Conservation (phyloP, 2,329 filamentous ascomycete genomes). For the Neurospora crassa region DNA sequence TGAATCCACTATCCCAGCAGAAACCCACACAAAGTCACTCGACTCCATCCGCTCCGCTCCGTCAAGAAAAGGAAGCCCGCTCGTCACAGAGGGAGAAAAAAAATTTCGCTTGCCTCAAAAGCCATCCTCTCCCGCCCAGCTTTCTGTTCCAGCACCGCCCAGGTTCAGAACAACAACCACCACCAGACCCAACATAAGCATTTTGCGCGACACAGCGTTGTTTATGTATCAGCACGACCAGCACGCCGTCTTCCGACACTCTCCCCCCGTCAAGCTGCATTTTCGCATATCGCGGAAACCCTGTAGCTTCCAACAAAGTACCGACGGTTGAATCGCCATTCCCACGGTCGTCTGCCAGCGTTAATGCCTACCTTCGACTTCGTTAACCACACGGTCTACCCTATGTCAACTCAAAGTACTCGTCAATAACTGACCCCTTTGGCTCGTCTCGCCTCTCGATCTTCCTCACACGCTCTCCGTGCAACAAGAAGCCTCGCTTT, state of each 20-base stretch:
- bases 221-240: constrained; percentile 99
- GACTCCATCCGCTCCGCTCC: not conserved
- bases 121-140: not conserved
- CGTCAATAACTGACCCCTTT: constrained; percentile 44
- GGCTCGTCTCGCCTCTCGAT: constrained; percentile 31
- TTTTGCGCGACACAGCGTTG: constrained; percentile 41
- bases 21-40: not conserved
- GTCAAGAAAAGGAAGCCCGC: constrained; percentile 1
- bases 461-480: constrained; percentile 10
- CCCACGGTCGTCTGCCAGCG: constrained; percentile 29
- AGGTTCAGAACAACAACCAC: constrained; percentile 1
- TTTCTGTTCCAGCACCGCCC: constrained; percentile 1
- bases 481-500: constrained; percentile 22
- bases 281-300: constrained; percentile 94
- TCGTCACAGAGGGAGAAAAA: constrained; percentile 11
- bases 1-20: constrained; percentile 1
- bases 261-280: constrained; percentile 90
- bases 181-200: constrained; percentile 13
- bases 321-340: constrained; percentile 70
- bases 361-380: constrained; percentile 49
- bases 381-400: constrained; percentile 39
- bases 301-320: constrained; percentile 81
- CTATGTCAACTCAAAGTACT: constrained; percentile 45
- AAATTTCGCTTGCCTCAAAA: not conserved
- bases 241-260: constrained; percentile 86